A percentile compares a stretch with the other conserved stretches of the same genome.
Evolutionary conservation across 1,139 yeast genomes (phyloP).

Genomic region (Yamadazyma taylorii): DNA sequence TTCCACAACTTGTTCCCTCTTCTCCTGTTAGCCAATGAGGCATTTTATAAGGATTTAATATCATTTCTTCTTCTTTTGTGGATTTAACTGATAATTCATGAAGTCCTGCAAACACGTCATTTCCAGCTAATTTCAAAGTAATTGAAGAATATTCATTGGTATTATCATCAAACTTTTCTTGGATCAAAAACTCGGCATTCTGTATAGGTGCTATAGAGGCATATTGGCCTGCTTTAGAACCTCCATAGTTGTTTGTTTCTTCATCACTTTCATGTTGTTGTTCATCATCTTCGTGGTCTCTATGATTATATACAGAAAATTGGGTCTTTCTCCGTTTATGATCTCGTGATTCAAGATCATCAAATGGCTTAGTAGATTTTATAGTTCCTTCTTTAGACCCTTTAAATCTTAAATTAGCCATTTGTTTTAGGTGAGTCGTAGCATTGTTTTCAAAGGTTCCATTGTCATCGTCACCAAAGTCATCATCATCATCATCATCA

Average conservation of each 20-base stretch:
- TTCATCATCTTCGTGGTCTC: conserved; percentile 21
- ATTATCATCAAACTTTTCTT: conserved; percentile 22
- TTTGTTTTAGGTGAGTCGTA: conserved; percentile 20
- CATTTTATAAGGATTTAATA: conserved; percentile 51
- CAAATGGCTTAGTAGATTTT: conserved; percentile 35
- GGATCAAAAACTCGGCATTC: conserved; percentile 44
- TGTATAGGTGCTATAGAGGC: conserved; percentile 58
- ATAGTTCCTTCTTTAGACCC: conserved; percentile 43
- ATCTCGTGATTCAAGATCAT: conserved; percentile 24
- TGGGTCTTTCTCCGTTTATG: conserved; percentile 12
- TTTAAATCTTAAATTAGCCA: conserved; percentile 57
- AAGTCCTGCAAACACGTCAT: conserved; percentile 79
- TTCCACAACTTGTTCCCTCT: conserved; percentile 54
- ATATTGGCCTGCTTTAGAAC: conserved; percentile 27
- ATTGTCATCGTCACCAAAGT: conserved; percentile 12
- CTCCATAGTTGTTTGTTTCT: too few species aligned
- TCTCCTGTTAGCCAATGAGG: conserved; percentile 87
- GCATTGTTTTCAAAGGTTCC: conserved; percentile 11
- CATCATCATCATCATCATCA: conserved; percentile 12
- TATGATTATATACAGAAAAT: conserved; percentile 16
- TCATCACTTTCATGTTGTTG: too few species aligned
- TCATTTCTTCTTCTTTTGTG: conserved; percentile 30
- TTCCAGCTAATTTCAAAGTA: conserved; percentile 58
- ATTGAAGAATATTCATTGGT: conserved; percentile 31
- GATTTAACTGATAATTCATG: conserved; percentile 61